A percentile compares a stretch with the other conserved stretches of the same genome.
Evolutionary conservation across 2,329 filamentous ascomycete species (phyloP).

Genomic region (Talaromyces verruculosus): DNA sequence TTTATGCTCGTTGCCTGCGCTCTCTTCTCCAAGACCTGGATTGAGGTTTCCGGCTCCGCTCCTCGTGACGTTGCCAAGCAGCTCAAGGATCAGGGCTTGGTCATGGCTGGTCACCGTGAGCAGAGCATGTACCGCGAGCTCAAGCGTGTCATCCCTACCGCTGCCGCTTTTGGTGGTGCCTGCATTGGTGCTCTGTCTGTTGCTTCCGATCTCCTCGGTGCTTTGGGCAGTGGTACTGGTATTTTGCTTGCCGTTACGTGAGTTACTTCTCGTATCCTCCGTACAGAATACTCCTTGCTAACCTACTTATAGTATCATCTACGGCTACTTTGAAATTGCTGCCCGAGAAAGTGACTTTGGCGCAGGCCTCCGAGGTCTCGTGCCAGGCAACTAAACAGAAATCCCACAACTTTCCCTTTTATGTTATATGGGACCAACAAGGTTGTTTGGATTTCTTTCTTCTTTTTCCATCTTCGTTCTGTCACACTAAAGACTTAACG

Average conservation of each 20-base stretch:
- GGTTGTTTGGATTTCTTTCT: conserved; percentile 20
- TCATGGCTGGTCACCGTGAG: conserved; percentile 99
- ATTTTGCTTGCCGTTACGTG: conserved; percentile 97
- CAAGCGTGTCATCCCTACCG: conserved; percentile 98
- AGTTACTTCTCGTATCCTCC: conserved; percentile 47
- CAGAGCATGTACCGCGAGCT: conserved; percentile 99
- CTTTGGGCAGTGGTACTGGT: conserved; percentile 94
- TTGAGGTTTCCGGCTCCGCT: conserved; percentile 96
- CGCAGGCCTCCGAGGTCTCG: conserved; percentile 68
- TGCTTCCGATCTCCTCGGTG: conserved; percentile 90
- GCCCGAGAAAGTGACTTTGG: conserved; percentile 95
- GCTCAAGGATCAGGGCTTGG: conserved; percentile 98
- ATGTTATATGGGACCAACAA: conserved; percentile 18
- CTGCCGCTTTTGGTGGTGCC: conserved; percentile 95
- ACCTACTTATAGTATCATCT: conserved; percentile 75
- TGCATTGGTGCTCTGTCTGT: conserved; percentile 98
- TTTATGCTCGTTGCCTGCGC: conserved; percentile 99
- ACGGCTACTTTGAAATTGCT: conserved; percentile 98
- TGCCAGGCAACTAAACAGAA: conserved; percentile 48
- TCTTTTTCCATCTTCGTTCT: conserved; percentile 13
- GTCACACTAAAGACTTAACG: conserved; percentile 21
- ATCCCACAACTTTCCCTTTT: conserved; percentile 21
- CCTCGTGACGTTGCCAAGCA: conserved; percentile 98
- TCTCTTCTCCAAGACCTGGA: conserved; percentile 99
- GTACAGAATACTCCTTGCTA: conserved; percentile 9